Evolutionary conservation across 345 rosid species (phyloP).

Genomic region (Moringa oleifera): DNA sequence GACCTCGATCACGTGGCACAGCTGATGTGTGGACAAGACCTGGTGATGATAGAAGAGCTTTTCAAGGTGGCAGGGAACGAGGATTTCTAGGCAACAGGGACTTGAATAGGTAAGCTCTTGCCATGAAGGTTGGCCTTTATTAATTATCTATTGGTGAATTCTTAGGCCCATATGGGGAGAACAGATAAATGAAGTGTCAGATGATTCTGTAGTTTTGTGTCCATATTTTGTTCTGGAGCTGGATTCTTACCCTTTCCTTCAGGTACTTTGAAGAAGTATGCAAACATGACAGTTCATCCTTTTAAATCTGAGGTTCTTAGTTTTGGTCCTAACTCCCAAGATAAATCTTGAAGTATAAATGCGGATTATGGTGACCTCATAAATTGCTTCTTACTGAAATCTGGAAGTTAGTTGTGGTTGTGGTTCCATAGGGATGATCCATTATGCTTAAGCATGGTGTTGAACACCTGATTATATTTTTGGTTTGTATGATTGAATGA

Average conservation of each 20-base stretch:
- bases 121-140: neutral
- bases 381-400: neutral
- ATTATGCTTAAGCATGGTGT: neutral
- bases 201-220: neutral
- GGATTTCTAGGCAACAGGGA: slow-evolving; percentile 71
- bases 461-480: neutral
- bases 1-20: slow-evolving; percentile 79
- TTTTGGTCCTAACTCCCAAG: too few relatives aligned
- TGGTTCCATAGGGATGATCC: too few relatives aligned
- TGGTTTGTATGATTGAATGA: neutral
- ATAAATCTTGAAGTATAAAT: too few relatives aligned
- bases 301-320: too few relatives aligned
- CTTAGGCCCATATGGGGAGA: neutral
- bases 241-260: too few relatives aligned
- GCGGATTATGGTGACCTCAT: too few relatives aligned
- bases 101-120: slow-evolving; percentile 50
- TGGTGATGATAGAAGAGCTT: slow-evolving; percentile 65
- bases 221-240: neutral
- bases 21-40: slow-evolving; percentile 64
- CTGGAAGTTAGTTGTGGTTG: neutral
- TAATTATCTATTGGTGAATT: neutral
- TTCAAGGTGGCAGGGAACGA: slow-evolving; percentile 78
- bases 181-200: too few relatives aligned
- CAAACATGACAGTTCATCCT: too few relatives aligned
- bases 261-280: neutral